Evolutionary conservation across 441 rosid genomes (phyloP), one percentile per base, ranked within the genome.

Genomic region (Erysimum cheiri): DNA sequence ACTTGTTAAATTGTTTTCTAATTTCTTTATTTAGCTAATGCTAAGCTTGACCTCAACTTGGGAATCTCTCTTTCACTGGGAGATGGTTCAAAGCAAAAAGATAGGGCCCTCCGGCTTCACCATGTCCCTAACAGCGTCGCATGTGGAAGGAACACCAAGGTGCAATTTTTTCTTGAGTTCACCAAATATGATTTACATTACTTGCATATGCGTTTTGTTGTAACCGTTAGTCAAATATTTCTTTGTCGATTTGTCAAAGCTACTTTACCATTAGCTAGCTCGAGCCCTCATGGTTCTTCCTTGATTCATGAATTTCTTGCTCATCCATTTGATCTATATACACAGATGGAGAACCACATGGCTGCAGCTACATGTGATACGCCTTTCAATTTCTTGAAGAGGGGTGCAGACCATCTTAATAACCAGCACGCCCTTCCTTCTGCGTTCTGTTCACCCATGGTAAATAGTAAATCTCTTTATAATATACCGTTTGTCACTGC

Each of bases 21-120:
- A 49, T 31, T 43, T 77, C 9, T 13, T 46, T 55, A 24, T 78
- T 56, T 83, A 93, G 98, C 75, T 60, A 67, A 64, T 29, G 75
- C 68, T 57, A 83, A 87, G 76, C 91, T 93, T 71, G 94, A 89
- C 78, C 84, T 93, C 72, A 86, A 86, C 80, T 77, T 93, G 85
- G 91, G 94, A 69, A 89, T 91, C 31, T 84, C 96, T 71, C 77
- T 88, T 70, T 79, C 94, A 48, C 43, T 74, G 49, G 74, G 81
- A 63, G 80, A 76, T 43, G 46, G 72, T 77, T 58, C 84, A 41
- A 75, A 78, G 78, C 91, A 85, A 74, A 84, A 70, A 29, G 84
- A 80, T 59, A 74, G 78, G 72, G 49, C 28, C 35, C 70, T 71
- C 29, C 83, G 74, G 52, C 77, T 81, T 62, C 86, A 77, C 12